A percentile compares a stretch with the other conserved stretches of the same genome.
Conservation (phyloP, 805 yeast genomes). For the Babjeviella inositovora region DNA sequence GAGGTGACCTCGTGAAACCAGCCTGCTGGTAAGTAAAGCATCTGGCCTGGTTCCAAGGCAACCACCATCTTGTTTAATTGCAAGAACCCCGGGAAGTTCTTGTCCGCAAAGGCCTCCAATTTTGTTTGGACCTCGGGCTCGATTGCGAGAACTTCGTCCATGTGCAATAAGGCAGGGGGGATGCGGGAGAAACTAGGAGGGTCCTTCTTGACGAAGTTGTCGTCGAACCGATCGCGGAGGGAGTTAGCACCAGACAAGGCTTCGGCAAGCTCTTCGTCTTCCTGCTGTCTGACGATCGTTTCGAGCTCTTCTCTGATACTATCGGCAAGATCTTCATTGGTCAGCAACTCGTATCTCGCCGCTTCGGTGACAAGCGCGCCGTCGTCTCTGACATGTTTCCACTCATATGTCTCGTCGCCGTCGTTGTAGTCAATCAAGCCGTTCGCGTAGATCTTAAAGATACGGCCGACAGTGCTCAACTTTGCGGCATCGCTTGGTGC, state of each 20-base stretch:
- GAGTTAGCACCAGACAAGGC: constrained; percentile 2
- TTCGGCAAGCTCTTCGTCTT: constrained; percentile 10
- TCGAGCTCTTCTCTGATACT: too few relatives aligned
- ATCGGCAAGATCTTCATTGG: too few relatives aligned
- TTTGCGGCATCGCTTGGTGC: constrained; percentile 45
- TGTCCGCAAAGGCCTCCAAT: constrained; percentile 17
- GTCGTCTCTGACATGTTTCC: constrained; percentile 48
- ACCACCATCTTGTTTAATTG: constrained; percentile 23
- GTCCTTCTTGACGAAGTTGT: constrained; percentile 13
- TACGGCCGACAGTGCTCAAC: constrained; percentile 48
- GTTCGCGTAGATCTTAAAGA: constrained; percentile 32
- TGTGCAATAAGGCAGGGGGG: constrained; percentile 48
- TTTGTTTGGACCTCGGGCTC: constrained; percentile 9
- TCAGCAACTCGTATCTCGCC: constrained; percentile 24
- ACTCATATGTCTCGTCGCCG: constrained; percentile 29
- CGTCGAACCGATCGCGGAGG: constrained; percentile 5
- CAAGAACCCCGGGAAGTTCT: constrained; percentile 30
- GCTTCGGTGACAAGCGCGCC: constrained; percentile 39
- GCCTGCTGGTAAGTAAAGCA: constrained; percentile 60
- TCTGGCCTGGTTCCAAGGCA: constrained; percentile 41
- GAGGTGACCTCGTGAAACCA: constrained; percentile 78
- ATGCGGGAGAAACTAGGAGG: constrained; percentile 58
- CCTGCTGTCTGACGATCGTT: constrained; percentile 5
- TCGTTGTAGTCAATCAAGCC: constrained; percentile 65
- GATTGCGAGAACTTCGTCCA: constrained; percentile 35